phyloP scores from a whole-genome alignment of 805 yeast genomes.

The Candida yuanshanica region DNA sequence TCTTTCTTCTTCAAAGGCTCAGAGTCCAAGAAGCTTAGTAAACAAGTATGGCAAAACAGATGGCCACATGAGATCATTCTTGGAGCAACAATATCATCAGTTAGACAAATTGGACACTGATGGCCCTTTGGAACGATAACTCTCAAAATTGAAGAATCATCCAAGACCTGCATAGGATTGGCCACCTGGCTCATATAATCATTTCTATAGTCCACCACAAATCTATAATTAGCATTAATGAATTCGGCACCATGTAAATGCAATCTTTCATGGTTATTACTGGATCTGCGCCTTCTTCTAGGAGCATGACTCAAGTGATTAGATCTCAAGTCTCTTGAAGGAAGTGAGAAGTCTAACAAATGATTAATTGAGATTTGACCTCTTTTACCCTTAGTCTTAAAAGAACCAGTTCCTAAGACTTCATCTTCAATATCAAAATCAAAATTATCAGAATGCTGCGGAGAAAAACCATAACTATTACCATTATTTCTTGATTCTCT shows the following conservation, averaged over 20 bases:
- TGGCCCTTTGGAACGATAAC: slow-evolving; percentile 72
- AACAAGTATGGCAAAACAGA: slow-evolving; percentile 77
- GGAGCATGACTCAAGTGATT: slow-evolving; percentile 9
- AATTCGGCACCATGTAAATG: slow-evolving; percentile 59
- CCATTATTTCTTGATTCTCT: slow-evolving; percentile 7
- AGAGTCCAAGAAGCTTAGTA: slow-evolving; percentile 63
- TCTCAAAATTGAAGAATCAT: slow-evolving; percentile 54
- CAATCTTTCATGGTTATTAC: slow-evolving; percentile 28
- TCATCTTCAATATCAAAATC: slow-evolving; percentile 31
- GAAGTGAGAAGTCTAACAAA: slow-evolving; percentile 51
- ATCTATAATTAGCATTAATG: slow-evolving; percentile 79
- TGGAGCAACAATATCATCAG: slow-evolving; percentile 83
- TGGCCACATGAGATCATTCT: slow-evolving; percentile 96
- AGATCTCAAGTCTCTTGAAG: slow-evolving; percentile 29
- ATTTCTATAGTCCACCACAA: slow-evolving; percentile 64
- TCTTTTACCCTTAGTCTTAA: slow-evolving; percentile 32
- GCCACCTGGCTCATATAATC: slow-evolving; percentile 51
- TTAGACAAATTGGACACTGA: slow-evolving; percentile 88
- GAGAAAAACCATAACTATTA: not conserved
- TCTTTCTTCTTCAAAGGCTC: slow-evolving; percentile 31
- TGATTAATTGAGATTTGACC: slow-evolving; percentile 56
- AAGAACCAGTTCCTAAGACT: slow-evolving; percentile 22
- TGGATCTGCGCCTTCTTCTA: slow-evolving; percentile 24
- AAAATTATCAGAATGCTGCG: slow-evolving; percentile 15
- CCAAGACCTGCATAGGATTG: slow-evolving; percentile 75